Conservation (phyloP, 225 moss, liverwort and hornwort genomes). For the Ulota crispa region DNA sequence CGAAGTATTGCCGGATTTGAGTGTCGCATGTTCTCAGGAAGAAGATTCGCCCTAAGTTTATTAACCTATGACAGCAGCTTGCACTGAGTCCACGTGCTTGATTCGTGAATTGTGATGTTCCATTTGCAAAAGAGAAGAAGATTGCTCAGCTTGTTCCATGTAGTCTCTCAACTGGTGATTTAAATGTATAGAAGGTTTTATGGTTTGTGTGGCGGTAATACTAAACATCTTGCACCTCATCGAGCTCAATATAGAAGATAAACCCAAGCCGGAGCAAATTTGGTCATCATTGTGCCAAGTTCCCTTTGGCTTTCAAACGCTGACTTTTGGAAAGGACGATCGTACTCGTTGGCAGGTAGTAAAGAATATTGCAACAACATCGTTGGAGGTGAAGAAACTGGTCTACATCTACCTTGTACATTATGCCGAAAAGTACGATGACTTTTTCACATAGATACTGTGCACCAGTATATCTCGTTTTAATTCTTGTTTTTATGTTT, state of each 20-base stretch:
- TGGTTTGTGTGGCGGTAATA: background rate
- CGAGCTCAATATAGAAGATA: background rate
- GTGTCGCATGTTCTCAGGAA: background rate
- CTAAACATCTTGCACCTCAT: background rate
- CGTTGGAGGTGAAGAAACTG: conserved; percentile 98
- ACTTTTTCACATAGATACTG: conserved; percentile 25
- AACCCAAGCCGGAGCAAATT: background rate
- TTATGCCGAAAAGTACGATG: conserved; percentile 95
- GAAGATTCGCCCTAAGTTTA: background rate
- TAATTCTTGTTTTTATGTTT: background rate
- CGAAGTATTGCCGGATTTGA: background rate
- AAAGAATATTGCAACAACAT: conserved; percentile 91
- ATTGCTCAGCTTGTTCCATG: background rate
- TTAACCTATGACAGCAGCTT: background rate
- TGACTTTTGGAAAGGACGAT: conserved; percentile 15
- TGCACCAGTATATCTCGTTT: background rate
- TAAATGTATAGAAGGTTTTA: background rate
- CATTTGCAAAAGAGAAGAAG: background rate
- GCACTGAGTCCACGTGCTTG: conserved; percentile 6
- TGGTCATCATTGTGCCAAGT: background rate
- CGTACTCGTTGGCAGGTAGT: conserved; percentile 74
- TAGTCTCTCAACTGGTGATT: background rate
- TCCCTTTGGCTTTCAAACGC: background rate
- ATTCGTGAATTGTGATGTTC: conserved; percentile 6
- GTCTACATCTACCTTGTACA: conserved; percentile 99